Evolutionary conservation across 2,329 filamentous ascomycete genomes (phyloP).

Genomic region (Myriosclerotinia duriaeana): DNA sequence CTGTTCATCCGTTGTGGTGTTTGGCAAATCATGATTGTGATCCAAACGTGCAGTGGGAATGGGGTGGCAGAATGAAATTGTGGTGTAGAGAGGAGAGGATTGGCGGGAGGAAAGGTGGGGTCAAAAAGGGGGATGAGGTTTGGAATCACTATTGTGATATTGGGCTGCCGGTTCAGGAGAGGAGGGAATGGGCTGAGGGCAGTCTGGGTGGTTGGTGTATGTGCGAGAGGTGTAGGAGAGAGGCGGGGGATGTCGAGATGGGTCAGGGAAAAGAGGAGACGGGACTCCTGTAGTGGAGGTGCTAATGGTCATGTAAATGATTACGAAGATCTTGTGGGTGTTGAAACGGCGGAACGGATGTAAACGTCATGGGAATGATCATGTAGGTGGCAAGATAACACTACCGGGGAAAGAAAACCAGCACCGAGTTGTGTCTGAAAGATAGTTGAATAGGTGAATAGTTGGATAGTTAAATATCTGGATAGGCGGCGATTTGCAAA

Average conservation of each 20-base stretch:
- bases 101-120: constrained; percentile 56
- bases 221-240: constrained; percentile 77
- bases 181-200: constrained; percentile 85
- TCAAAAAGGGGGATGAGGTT: constrained; percentile 79
- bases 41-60: constrained; percentile 93
- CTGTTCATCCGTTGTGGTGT: constrained; percentile 95
- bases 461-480: too few relatives aligned
- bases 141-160: constrained; percentile 95
- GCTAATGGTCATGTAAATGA: background rate
- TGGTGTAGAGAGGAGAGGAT: constrained; percentile 60
- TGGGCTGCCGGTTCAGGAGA: constrained; percentile 69
- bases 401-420: too few relatives aligned
- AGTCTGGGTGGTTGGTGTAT: constrained; percentile 87
- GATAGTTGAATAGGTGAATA: too few relatives aligned
- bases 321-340: too few relatives aligned
- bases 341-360: too few relatives aligned
- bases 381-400: too few relatives aligned
- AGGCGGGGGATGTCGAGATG: constrained; percentile 48
- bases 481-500: too few relatives aligned
- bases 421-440: too few relatives aligned
- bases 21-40: constrained; percentile 95
- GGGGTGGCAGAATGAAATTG: constrained; percentile 76
- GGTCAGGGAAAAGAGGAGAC: background rate
- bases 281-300: background rate
- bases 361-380: too few relatives aligned